phyloP scores from a whole-genome alignment of 306 rosid species.

The Biancaea sappan region DNA sequence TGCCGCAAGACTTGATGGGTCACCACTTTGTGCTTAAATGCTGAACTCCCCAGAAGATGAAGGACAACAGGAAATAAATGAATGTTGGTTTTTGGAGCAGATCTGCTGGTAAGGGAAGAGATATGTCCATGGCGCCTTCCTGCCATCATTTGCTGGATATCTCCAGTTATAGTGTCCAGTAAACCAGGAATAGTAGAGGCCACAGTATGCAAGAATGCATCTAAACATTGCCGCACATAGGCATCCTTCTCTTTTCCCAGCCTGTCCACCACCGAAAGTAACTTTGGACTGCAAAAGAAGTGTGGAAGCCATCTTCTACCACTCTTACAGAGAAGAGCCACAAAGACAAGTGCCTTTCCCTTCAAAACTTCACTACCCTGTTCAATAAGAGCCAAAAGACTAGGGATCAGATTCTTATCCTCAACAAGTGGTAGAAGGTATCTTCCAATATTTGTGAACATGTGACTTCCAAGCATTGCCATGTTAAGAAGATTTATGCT shows the following conservation, averaged over 20 bases:
- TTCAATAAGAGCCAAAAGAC: constrained; percentile 76
- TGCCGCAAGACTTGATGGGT: constrained; percentile 74
- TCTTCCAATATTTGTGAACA: constrained; percentile 72
- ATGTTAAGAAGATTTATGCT: constrained; percentile 85
- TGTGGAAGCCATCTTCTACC: constrained; percentile 94
- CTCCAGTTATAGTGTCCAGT: constrained; percentile 76
- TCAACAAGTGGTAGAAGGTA: constrained; percentile 72
- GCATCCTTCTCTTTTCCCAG: constrained; percentile 86
- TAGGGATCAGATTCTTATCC: constrained; percentile 83
- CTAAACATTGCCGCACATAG: constrained; percentile 77
- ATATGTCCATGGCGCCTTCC: constrained; percentile 90
- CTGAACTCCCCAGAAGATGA: constrained; percentile 88
- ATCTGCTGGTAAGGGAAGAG: constrained; percentile 73
- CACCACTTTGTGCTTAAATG: constrained; percentile 83
- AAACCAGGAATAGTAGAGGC: constrained; percentile 76
- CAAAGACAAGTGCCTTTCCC: constrained; percentile 82
- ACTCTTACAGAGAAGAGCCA: constrained; percentile 85
- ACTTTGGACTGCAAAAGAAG: constrained; percentile 81
- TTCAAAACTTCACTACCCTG: constrained; percentile 91
- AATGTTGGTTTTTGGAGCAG: constrained; percentile 76
- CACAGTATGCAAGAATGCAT: constrained; percentile 73
- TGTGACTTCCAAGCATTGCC: constrained; percentile 89
- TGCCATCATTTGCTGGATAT: constrained; percentile 88
- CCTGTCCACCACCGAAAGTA: constrained; percentile 89
- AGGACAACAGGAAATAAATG: constrained; percentile 90